Evolutionary conservation across 2,329 filamentous ascomycete genomes (phyloP).

Genomic region (Endothia cerciana): DNA sequence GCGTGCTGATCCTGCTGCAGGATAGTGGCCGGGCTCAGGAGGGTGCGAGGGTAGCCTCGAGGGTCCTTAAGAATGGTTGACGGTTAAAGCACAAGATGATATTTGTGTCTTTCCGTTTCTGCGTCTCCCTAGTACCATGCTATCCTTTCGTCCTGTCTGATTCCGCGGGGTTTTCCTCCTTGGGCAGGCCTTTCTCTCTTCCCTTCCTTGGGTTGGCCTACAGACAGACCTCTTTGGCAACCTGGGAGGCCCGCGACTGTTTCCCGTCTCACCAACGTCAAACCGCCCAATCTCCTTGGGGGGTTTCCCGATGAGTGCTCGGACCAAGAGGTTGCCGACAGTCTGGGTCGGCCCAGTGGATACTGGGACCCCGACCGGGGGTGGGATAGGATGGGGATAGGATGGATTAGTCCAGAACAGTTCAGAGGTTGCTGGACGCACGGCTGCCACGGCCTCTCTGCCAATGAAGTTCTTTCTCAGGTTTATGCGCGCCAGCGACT

Average conservation of each 20-base stretch:
- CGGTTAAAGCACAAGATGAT: neutral
- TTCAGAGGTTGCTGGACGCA: slow-evolving; percentile 4
- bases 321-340: slow-evolving; percentile 28
- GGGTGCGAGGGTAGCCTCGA: neutral
- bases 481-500: neutral
- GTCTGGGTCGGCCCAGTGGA: slow-evolving; percentile 15
- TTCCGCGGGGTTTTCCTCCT: neutral
- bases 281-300: neutral
- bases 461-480: neutral
- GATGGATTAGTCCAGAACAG: neutral
- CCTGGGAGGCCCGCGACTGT: slow-evolving; percentile 12
- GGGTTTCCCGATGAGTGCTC: slow-evolving; percentile 18
- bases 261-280: slow-evolving; percentile 21
- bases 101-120: neutral
- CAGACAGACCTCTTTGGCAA: neutral
- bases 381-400: neutral
- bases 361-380: neutral
- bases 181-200: neutral
- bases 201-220: neutral
- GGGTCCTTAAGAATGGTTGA: neutral
- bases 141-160: neutral
- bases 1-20: neutral
- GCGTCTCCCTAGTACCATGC: no score
- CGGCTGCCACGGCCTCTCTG: slow-evolving; percentile 1
- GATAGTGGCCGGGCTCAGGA: neutral